These are phyloP conservation scores for Kazachstania sp. DNA, from an alignment of 1,139 yeast genomes.

Conservation along the genomic window DNA sequence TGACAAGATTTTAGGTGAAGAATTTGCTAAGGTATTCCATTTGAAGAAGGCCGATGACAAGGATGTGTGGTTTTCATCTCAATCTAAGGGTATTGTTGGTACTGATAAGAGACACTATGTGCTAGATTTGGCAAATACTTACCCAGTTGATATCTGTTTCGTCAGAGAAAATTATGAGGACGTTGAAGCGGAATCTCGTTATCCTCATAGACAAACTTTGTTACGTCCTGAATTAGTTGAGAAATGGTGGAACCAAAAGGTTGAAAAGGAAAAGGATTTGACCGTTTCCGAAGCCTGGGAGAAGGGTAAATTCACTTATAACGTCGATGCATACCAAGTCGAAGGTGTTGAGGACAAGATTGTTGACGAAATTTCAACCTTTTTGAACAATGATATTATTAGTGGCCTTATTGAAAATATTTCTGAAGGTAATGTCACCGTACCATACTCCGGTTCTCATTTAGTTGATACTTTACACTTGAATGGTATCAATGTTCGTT, in stretches of 20 bases:
- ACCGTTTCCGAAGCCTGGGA: constrained; percentile 46
- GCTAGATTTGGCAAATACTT: constrained; percentile 72
- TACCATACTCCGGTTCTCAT: constrained; percentile 77
- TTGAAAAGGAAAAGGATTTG: constrained; percentile 38
- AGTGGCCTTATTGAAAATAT: constrained; percentile 52
- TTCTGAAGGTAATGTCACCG: constrained; percentile 40
- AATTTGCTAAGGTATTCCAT: constrained; percentile 69
- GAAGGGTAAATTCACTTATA: constrained; percentile 49
- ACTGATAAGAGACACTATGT: constrained; percentile 78
- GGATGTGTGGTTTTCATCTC: constrained; percentile 60
- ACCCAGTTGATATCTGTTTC: constrained; percentile 78
- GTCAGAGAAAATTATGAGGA: constrained; percentile 45
- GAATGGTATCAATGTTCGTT: constrained; percentile 82
- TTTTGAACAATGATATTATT: constrained; percentile 49
- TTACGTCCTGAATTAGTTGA: constrained; percentile 84
- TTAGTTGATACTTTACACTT: constrained; percentile 62
- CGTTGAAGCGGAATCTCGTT: constrained; percentile 39
- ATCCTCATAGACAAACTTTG: constrained; percentile 75
- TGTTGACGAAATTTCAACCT: constrained; percentile 62
- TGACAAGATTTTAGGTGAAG: constrained; percentile 47
- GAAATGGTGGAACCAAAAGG: constrained; percentile 76
- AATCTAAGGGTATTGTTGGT: constrained; percentile 79
- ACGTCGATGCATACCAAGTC: constrained; percentile 69
- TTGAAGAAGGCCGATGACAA: constrained; percentile 43
- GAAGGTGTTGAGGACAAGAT: constrained; percentile 48